Conservation (phyloP, 441 rosid species). For the Jatropha multifida region DNA sequence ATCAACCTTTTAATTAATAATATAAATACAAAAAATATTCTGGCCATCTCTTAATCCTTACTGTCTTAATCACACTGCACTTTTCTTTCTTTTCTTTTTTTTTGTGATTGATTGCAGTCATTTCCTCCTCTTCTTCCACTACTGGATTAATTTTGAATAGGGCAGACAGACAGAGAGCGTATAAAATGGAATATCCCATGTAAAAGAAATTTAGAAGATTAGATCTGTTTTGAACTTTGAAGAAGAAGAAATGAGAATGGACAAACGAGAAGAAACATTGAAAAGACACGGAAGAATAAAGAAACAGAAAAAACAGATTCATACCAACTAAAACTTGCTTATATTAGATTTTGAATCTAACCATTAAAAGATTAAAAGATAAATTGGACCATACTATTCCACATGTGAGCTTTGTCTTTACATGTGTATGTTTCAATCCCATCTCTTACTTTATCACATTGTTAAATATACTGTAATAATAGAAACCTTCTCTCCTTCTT, state of each 20-base stretch:
- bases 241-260: not conserved
- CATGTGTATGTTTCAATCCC: conserved; percentile 4
- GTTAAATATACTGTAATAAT: too few relatives aligned
- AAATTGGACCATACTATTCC: conserved; percentile 14
- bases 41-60: not conserved
- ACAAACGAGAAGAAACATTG: not conserved
- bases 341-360: not conserved
- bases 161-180: too few relatives aligned
- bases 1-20: not conserved
- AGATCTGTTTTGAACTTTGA: not conserved
- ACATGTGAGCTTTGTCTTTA: conserved; percentile 38
- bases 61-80: too few relatives aligned
- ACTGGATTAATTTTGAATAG: too few relatives aligned
- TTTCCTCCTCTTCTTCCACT: too few relatives aligned
- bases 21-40: not conserved
- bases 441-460: too few relatives aligned
- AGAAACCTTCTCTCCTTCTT: too few relatives aligned
- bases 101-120: too few relatives aligned
- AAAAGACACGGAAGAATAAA: conserved; percentile 19
- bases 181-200: not conserved
- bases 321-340: not conserved
- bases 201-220: not conserved
- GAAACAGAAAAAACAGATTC: not conserved
- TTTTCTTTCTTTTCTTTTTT: too few relatives aligned
- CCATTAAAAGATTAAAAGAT: not conserved